These are phyloP conservation scores for Mycena leptocephala DNA, from an alignment of 768 basidiomycete genomes.

Conservation along the genomic window DNA sequence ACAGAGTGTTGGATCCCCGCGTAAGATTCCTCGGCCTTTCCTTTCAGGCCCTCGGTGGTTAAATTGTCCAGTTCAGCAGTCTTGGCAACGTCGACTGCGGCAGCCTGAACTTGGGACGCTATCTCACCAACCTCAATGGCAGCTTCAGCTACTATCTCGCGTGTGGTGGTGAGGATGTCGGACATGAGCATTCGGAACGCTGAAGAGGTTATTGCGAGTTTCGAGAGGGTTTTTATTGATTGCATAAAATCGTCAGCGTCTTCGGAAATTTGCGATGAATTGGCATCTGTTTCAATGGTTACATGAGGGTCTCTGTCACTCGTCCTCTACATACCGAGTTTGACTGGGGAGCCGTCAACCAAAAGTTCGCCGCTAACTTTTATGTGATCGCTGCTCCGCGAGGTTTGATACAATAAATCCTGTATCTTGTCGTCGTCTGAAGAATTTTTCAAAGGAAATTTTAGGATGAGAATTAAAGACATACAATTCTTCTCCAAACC, in stretches of 20 bases:
- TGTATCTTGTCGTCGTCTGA: conserved; percentile 57
- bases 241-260: conserved; percentile 47
- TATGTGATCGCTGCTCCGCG: conserved; percentile 39
- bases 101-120: conserved; percentile 49
- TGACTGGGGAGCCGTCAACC: conserved; percentile 31
- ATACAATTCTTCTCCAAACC: conserved; percentile 58
- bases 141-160: conserved; percentile 49
- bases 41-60: conserved; percentile 40
- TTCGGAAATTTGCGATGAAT: conserved; percentile 40
- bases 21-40: conserved; percentile 36
- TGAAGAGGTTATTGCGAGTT: conserved; percentile 51
- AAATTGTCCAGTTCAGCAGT: conserved; percentile 31
- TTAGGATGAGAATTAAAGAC: conserved; percentile 2
- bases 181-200: conserved; percentile 53
- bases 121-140: conserved; percentile 50
- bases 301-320: background rate
- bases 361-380: conserved; percentile 36
- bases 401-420: conserved; percentile 51
- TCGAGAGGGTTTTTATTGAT: conserved; percentile 48
- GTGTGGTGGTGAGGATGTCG: conserved; percentile 50
- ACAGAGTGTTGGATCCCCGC: conserved; percentile 25
- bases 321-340: conserved; percentile 33
- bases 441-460: background rate
- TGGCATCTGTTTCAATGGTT: background rate
- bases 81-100: conserved; percentile 51